Conservation (phyloP, 2,329 filamentous ascomycete genomes). For the Fusarium guadeloupense region DNA sequence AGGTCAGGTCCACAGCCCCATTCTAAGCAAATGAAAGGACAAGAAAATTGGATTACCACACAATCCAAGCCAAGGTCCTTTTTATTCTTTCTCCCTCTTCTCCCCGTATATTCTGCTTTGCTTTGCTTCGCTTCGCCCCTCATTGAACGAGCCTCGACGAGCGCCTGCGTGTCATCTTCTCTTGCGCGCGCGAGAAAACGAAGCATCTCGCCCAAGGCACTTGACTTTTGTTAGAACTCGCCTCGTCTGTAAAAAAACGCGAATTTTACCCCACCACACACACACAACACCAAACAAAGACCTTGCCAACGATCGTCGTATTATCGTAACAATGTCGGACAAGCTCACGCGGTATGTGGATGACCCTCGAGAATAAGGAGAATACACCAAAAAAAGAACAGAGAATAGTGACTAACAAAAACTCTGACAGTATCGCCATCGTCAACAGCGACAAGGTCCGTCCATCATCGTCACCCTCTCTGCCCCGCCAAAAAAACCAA, state of each 20-base stretch:
- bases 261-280: slow-evolving; percentile 27
- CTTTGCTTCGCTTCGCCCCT: slow-evolving; percentile 3
- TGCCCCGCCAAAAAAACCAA: slow-evolving; percentile 42
- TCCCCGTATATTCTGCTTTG: slow-evolving; percentile 17
- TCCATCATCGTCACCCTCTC: slow-evolving; percentile 19
- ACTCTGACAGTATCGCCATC: slow-evolving; percentile 84
- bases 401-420: slow-evolving; percentile 42
- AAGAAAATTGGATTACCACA: slow-evolving; percentile 37
- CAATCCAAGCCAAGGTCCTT: slow-evolving; percentile 20
- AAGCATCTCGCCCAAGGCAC: slow-evolving; percentile 15
- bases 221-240: slow-evolving; percentile 15
- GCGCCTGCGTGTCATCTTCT: slow-evolving; percentile 35
- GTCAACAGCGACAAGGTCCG: slow-evolving; percentile 95
- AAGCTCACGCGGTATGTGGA: slow-evolving; percentile 88
- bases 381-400: not conserved
- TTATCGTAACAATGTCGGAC: slow-evolving; percentile 76
- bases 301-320: slow-evolving; percentile 26
- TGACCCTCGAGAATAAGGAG: not conserved
- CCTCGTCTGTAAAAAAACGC: too few relatives aligned
- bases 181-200: slow-evolving; percentile 31
- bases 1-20: slow-evolving; percentile 43
- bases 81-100: slow-evolving; percentile 19
- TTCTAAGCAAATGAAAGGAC: slow-evolving; percentile 30
- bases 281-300: slow-evolving; percentile 28
- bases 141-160: slow-evolving; percentile 33